Evolutionary conservation across 2,329 filamentous ascomycete genomes (phyloP).

Genomic region (Aspergillus tubingensis): DNA sequence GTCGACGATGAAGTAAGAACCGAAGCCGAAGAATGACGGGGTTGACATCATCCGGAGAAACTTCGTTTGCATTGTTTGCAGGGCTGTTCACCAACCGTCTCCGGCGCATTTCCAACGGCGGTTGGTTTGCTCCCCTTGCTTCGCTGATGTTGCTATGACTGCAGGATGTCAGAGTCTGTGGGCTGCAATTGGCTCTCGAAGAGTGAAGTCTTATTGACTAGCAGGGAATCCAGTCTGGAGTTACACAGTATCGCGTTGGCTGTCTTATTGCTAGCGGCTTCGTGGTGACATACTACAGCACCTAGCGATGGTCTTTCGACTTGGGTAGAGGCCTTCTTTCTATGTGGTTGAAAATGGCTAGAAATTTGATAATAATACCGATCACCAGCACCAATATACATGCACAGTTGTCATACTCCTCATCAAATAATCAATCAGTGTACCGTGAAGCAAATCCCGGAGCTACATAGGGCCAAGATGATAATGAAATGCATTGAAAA

Average conservation of each 20-base stretch:
- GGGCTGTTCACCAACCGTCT: constrained; percentile 15
- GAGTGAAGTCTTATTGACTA: background rate
- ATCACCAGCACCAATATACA: background rate
- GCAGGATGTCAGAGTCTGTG: background rate
- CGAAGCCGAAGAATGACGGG: constrained; percentile 22
- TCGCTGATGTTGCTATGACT: constrained; percentile 2
- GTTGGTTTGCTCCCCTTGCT: background rate
- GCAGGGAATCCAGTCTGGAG: no score
- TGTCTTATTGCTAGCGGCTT: background rate
- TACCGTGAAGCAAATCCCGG: constrained; percentile 21
- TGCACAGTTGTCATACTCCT: constrained; percentile 19
- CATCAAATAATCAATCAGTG: constrained; percentile 26
- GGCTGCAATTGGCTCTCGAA: background rate
- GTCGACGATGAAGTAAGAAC: background rate
- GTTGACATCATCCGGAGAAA: constrained; percentile 43
- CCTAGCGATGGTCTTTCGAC: background rate
- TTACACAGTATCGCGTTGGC: background rate
- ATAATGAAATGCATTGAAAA: constrained; percentile 22
- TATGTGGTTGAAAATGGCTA: background rate
- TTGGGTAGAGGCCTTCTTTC: background rate
- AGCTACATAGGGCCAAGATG: constrained; percentile 19
- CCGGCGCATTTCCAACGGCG: constrained; percentile 17
- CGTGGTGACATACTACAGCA: background rate
- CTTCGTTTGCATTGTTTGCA: constrained; percentile 43
- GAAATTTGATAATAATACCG: background rate